A percentile compares a stretch with the other conserved stretches of the same genome.
Evolutionary conservation across 331 rosid species (phyloP).

Genomic region (Quercus lobata): DNA sequence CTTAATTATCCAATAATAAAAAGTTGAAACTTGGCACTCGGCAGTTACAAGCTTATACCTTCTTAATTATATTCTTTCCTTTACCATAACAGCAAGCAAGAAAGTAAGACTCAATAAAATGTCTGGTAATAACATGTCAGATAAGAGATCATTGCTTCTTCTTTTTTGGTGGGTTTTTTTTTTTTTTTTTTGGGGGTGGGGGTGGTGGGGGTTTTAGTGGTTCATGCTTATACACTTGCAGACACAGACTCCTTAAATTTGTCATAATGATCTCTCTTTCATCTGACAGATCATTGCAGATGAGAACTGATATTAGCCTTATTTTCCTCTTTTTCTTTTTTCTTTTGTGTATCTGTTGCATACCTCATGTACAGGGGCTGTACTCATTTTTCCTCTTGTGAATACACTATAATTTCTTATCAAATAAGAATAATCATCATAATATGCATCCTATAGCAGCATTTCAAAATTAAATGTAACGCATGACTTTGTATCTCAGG

Average conservation of each 20-base stretch:
- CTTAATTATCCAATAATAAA: not conserved
- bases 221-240: no score
- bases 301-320: not conserved
- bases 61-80: not conserved
- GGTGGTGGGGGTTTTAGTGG: no score
- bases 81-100: not conserved
- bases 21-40: not conserved
- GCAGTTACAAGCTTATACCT: not conserved
- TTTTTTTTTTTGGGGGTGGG: not conserved
- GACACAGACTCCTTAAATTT: not conserved
- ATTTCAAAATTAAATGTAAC: no score
- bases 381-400: no score
- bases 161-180: not conserved
- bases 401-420: no score
- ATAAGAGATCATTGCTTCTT: not conserved
- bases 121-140: not conserved
- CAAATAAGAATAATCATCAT: no score
- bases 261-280: not conserved
- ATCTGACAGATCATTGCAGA: no score
- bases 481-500: no score
- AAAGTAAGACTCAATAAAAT: not conserved
- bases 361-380: no score
- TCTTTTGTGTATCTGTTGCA: no score
- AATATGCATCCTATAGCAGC: no score
- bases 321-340: no score